These are phyloP conservation scores for Kurtzmaniella quercitrusa DNA, from an alignment of 1,139 yeast species.

Conservation along the genomic window DNA sequence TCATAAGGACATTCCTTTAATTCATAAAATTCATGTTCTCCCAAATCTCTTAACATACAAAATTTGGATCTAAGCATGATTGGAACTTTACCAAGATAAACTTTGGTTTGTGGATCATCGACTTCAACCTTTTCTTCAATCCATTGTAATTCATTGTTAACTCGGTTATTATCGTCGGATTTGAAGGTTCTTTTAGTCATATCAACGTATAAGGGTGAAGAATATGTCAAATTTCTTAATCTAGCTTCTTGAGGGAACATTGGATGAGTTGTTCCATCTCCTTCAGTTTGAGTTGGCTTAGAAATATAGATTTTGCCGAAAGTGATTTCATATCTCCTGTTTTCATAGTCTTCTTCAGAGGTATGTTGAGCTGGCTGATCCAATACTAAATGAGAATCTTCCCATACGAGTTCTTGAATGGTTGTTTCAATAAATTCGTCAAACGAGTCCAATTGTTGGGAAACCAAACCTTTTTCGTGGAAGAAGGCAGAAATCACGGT, in stretches of 20 bases:
- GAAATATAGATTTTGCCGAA: constrained; percentile 96
- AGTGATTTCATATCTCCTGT: constrained; percentile 88
- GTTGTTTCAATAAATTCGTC: constrained; percentile 97
- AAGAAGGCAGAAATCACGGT: constrained; percentile 94
- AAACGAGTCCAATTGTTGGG: constrained; percentile 96
- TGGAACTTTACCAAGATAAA: constrained; percentile 94
- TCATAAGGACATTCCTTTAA: constrained; percentile 98
- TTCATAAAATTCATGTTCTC: constrained; percentile 93
- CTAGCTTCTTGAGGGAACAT: constrained; percentile 99
- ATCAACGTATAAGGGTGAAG: constrained; percentile 93
- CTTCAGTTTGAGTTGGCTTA: constrained; percentile 97
- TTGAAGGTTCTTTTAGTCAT: constrained; percentile 88
- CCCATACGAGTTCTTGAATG: constrained; percentile 94
- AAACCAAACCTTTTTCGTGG: constrained; percentile 93
- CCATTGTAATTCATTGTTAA: constrained; percentile 72
- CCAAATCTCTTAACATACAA: constrained; percentile 86
- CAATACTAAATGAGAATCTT: constrained; percentile 86
- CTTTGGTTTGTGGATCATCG: constrained; percentile 65
- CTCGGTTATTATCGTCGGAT: constrained; percentile 65
- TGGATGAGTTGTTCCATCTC: constrained; percentile 98
- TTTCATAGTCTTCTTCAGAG: constrained; percentile 81
- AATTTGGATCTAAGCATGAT: constrained; percentile 96
- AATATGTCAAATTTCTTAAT: constrained; percentile 89
- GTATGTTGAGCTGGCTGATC: constrained; percentile 99
- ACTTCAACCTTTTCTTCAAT: constrained; percentile 48